Base-by-base conservation (phyloP, 495 filamentous ascomycete genomes). In the Penicillium egyptiacum region DNA sequence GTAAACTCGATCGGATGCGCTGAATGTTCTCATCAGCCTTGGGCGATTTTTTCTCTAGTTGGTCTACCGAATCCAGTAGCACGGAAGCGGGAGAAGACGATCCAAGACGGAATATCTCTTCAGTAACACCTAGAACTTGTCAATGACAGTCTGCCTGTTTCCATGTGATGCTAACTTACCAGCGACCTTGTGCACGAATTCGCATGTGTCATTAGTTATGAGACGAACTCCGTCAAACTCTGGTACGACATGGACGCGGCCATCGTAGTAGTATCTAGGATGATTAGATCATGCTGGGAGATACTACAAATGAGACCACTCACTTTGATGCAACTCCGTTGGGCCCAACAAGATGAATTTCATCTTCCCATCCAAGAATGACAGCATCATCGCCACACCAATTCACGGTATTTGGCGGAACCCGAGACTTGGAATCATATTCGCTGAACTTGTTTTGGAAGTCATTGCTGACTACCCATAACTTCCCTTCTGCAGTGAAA, bases 11-110 rank as follows among this genome's bases (percentile, higher is more conserved):
- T 20, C 89, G 84, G 59, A 98, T 98, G 9, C 96, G 80, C 64
- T 96, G 92, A 45, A 98, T 96, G 63, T 96, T 91, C 61, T 98
- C 94, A 65, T 98, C 95, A 7, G 94, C 95, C 70, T 96, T 98
- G 4, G 94, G 92, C 1, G 93, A 97, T 63, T 93, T 88, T 64
- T 90, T 89, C 59, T 98, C 93, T 12, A 98, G 77, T 60, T 96
- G 89, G 50, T 93, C 88, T 5, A 94, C 86, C 1, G 94, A 95
- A 74, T 98, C 94, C 1, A 98, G 79, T 2, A 98, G 78, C 10
- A 97, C 88, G 2, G 95, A 92, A 17, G 94, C 89, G 10, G 95
- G 86, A 1, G 89, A 90, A 22, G 88, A 88, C 28, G 92, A 93
- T 0, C 92, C 93, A 44, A 93, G 81, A 28, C 87, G 82, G 67